phyloP scores from a whole-genome alignment of 164 flowering plant species.

The Tinospora cordifolia region DNA sequence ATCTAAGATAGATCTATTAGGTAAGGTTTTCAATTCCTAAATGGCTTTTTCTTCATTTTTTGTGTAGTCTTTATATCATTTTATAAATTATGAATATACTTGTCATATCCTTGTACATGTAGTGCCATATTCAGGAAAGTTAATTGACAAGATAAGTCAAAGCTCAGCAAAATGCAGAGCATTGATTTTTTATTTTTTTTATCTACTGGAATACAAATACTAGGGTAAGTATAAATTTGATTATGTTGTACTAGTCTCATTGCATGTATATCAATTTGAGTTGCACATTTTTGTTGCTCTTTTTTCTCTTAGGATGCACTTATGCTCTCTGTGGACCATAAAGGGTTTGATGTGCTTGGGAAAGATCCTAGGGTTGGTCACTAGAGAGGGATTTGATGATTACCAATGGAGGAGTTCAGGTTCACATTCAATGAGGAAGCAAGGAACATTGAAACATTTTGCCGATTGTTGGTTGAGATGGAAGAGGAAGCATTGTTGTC shows the following conservation, averaged over 20 bases:
- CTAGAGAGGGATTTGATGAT: slow-evolving; percentile 32
- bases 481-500: slow-evolving; percentile 88
- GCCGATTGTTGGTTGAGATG: too few species aligned
- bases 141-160: slow-evolving; percentile 84
- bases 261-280: background rate
- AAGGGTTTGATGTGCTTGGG: slow-evolving; percentile 73
- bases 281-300: background rate
- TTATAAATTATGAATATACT: background rate
- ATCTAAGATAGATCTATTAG: too few species aligned
- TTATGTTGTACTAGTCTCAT: too few species aligned
- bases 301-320: slow-evolving; percentile 50
- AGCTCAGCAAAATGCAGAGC: slow-evolving; percentile 73
- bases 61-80: background rate
- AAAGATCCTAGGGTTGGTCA: slow-evolving; percentile 35
- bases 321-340: slow-evolving; percentile 57
- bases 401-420: slow-evolving; percentile 65
- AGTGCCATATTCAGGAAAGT: slow-evolving; percentile 56
- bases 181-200: slow-evolving; percentile 62
- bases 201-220: slow-evolving; percentile 46
- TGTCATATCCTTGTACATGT: slow-evolving; percentile 3
- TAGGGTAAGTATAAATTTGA: slow-evolving; percentile 35
- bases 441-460: too few species aligned
- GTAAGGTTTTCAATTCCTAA: slow-evolving; percentile 32
- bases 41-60: background rate
- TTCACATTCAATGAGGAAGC: slow-evolving; percentile 63